These are phyloP conservation scores for Phialophora tarda DNA, from an alignment of 2,329 filamentous ascomycete species.

Conservation along the genomic window DNA sequence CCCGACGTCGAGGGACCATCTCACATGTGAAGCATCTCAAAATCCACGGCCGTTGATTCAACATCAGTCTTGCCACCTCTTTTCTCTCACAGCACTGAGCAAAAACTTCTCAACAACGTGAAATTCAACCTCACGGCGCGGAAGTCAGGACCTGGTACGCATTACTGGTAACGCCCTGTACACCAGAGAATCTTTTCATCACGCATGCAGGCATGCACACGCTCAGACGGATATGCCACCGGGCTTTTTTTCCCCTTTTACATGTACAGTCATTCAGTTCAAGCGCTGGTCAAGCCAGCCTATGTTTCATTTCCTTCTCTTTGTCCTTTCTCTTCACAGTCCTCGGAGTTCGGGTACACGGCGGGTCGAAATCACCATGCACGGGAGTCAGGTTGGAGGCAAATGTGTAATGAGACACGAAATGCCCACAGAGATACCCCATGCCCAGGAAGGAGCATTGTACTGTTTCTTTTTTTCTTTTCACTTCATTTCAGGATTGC, in stretches of 20 bases:
- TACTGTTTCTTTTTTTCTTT: background rate
- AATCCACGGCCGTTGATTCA: background rate
- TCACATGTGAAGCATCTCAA: background rate
- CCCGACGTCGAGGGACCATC: background rate
- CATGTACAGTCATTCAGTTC: background rate
- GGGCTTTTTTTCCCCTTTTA: background rate
- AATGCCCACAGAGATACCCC: background rate
- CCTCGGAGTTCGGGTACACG: background rate
- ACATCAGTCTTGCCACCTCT: background rate
- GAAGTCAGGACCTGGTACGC: background rate
- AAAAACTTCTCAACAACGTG: background rate
- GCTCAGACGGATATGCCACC: background rate
- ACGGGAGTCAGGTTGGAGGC: background rate
- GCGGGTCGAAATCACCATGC: background rate
- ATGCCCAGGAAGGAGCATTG: background rate
- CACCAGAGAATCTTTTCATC: background rate
- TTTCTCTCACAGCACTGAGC: background rate
- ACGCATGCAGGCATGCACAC: background rate
- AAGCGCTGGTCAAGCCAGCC: background rate
- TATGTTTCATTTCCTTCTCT: background rate
- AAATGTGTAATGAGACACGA: slow-evolving; percentile 1
- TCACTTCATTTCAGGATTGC: background rate
- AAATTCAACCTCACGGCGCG: background rate
- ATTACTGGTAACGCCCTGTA: background rate
- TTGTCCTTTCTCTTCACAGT: background rate